Evolutionary conservation across 139 green algal species (phyloP).

Genomic region (Trebouxia sp.): DNA sequence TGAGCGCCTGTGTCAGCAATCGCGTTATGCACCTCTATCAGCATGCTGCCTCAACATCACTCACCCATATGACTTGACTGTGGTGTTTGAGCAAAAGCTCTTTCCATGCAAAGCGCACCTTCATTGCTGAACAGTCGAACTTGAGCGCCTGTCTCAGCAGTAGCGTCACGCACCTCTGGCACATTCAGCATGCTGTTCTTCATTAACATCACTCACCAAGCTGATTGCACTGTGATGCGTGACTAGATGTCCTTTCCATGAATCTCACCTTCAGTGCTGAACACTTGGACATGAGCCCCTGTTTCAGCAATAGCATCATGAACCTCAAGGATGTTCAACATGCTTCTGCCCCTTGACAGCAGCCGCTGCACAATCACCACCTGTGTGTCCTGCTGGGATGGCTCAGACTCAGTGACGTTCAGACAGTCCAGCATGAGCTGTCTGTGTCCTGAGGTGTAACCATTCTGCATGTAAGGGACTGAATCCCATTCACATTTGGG

Average conservation of each 20-base stretch:
- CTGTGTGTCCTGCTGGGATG: background rate
- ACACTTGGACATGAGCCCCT: background rate
- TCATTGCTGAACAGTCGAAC: background rate
- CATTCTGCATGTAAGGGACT: slow-evolving; percentile 8
- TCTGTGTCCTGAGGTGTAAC: background rate
- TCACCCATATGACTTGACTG: no score
- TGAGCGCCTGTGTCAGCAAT: no score
- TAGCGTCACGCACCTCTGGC: background rate
- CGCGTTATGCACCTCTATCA: no score
- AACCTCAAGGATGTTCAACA: background rate
- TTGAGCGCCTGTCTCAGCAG: background rate
- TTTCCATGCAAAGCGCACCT: background rate
- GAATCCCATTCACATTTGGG: background rate
- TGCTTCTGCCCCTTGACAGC: background rate
- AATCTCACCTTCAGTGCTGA: background rate
- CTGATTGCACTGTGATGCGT: no score
- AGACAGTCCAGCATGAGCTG: slow-evolving; percentile 18
- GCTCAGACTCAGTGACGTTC: background rate
- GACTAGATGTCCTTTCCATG: background rate
- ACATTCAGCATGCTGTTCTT: background rate
- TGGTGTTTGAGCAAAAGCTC: background rate
- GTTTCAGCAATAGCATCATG: background rate
- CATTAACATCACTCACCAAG: background rate
- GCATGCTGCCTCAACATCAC: no score
- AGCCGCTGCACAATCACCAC: background rate